Conservation (phyloP, 2,329 filamentous ascomycete genomes). For the Sarocladiaceae sp. region DNA sequence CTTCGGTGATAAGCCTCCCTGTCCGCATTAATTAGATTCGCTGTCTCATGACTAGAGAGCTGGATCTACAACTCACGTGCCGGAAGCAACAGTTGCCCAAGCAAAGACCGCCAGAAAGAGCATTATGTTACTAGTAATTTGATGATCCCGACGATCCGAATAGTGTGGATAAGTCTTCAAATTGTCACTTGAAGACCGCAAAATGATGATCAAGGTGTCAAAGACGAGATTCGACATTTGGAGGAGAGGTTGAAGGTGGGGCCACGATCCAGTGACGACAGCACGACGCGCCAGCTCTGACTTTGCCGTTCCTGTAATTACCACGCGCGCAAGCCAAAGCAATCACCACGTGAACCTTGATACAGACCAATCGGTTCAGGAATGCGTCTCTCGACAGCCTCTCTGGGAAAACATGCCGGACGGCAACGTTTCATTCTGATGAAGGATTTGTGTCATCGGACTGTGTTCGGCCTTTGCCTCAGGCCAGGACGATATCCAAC, state of each 20-base stretch:
- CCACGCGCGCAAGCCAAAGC: not conserved
- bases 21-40: not conserved
- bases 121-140: too few relatives aligned
- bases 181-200: too few relatives aligned
- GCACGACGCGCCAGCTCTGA: not conserved
- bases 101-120: not conserved
- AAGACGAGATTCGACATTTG: not conserved
- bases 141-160: too few relatives aligned
- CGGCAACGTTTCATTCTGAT: too few relatives aligned
- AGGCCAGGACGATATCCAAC: too few relatives aligned
- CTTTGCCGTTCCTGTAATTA: not conserved
- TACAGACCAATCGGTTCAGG: too few relatives aligned
- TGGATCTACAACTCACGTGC: not conserved
- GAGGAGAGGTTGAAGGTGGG: not conserved
- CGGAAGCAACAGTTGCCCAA: not conserved
- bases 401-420: too few relatives aligned
- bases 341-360: not conserved
- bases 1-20: not conserved
- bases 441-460: too few relatives aligned
- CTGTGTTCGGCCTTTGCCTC: too few relatives aligned
- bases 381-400: too few relatives aligned
- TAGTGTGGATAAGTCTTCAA: too few relatives aligned
- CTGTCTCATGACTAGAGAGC: not conserved
- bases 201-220: too few relatives aligned
- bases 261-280: not conserved